A percentile compares a stretch with the other conserved stretches of the same genome.
phyloP scores from a whole-genome alignment of 495 filamentous ascomycete genomes.

The Xylaria flabelliformis region DNA sequence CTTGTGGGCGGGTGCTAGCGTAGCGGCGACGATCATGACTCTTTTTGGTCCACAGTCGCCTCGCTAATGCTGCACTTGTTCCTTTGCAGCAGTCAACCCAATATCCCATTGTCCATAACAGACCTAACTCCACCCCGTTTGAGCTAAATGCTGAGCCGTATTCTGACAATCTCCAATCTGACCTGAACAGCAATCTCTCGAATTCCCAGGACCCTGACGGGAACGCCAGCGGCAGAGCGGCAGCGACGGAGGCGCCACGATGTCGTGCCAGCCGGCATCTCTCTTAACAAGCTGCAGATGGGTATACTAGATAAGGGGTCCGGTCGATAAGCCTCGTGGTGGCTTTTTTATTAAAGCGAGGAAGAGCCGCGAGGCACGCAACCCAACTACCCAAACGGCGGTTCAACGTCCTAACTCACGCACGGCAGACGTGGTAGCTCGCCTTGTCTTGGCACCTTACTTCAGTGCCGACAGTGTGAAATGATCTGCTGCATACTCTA shows the following conservation, averaged over 20 bases:
- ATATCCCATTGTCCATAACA: slow-evolving; percentile 12
- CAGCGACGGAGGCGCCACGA: slow-evolving; percentile 3
- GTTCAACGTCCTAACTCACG: slow-evolving; percentile 21
- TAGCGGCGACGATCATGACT: slow-evolving; percentile 21
- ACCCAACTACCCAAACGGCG: background rate
- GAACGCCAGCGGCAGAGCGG: slow-evolving; percentile 5
- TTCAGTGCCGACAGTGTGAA: slow-evolving; percentile 5
- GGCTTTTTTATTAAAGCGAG: slow-evolving; percentile 26
- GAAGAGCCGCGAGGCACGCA: slow-evolving; percentile 27
- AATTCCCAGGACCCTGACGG: slow-evolving; percentile 17
- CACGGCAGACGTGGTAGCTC: slow-evolving; percentile 12
- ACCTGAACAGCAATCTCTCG: background rate
- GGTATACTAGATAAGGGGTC: background rate
- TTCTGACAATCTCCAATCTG: slow-evolving; percentile 1
- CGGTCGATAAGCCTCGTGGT: slow-evolving; percentile 29
- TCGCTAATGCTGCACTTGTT: slow-evolving; percentile 23
- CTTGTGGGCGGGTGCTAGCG: slow-evolving; percentile 10
- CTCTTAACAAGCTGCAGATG: background rate
- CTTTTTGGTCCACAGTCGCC: background rate
- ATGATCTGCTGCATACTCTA: background rate
- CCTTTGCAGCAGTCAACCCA: slow-evolving; percentile 14
- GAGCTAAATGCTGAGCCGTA: slow-evolving; percentile 6
- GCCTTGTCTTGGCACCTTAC: slow-evolving; percentile 17
- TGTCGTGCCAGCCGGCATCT: slow-evolving; percentile 8
- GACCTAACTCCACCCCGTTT: slow-evolving; percentile 19